Evolutionary conservation across 495 filamentous ascomycete species (phyloP), one percentile per base, ranked within the genome.

Genomic region (Penicillium samsonianum): DNA sequence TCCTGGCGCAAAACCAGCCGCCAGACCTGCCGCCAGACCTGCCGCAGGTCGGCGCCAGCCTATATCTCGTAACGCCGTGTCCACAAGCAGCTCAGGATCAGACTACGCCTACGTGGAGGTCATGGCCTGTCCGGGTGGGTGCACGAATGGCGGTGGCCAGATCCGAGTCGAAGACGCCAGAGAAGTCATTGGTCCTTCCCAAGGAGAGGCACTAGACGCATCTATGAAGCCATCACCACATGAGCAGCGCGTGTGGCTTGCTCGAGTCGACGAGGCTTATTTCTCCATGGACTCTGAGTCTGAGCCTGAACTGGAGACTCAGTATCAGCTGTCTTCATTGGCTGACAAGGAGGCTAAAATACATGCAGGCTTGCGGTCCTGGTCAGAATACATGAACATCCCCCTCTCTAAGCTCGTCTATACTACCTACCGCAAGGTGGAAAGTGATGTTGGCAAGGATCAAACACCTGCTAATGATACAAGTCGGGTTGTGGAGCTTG

Each of bases 51-150:
- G 57, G 63, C 76, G 58, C 69, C 67, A 66, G 49, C 68, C 67
- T 30, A 47, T 68, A 23, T 73, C 72, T 20, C 71, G 75, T 3
- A 70, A 71, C 50, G 62, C 60, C 3, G 66, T 64, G 0, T 43
- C 71, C 4, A 46, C 52, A 3, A 64, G 64, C 14, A 73, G 75
- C 14, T 70, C 80, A 5, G 78, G 72, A 17, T 67, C 73, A 20
- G 89, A 94, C 12, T 92, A 90, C 65, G 84, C 85, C 22, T 98
- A 96, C 73, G 90, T 98, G 11, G 94, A 98, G 67, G 95, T 98
- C 33, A 98, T 98, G 94, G 94, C 94, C 26, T 98, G 94, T 73
- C 94, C 94, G 0, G 94, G 95, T 10, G 94, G 94, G 1, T 98
- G 94, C 71, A 98, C 94, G 47, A 98, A 98, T 67, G 94, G 94